Conservation (phyloP, 345 rosid genomes). For the Jatropha curcas region DNA sequence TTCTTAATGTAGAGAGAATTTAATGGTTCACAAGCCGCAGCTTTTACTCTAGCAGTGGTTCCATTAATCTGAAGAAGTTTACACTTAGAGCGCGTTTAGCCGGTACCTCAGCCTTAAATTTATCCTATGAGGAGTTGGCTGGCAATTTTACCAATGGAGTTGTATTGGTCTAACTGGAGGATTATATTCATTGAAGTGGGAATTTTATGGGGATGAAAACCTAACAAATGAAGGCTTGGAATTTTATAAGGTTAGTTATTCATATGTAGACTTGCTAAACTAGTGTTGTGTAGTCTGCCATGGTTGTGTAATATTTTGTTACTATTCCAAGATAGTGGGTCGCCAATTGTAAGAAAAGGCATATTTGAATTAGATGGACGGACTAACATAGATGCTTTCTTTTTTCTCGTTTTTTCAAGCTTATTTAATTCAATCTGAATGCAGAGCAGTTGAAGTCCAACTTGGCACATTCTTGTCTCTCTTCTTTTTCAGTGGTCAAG, state of each 20-base stretch:
- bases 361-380: not conserved
- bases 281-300: conserved; percentile 10
- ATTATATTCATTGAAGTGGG: not conserved
- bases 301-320: not conserved
- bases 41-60: not conserved
- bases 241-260: not conserved
- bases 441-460: no score
- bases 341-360: conserved; percentile 7
- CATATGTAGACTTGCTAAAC: not conserved
- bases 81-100: not conserved
- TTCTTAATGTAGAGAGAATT: not conserved
- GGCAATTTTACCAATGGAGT: not conserved
- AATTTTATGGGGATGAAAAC: not conserved
- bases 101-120: not conserved
- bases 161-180: not conserved
- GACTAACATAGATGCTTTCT: no score
- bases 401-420: no score
- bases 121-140: not conserved
- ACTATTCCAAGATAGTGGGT: conserved; percentile 8
- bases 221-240: not conserved
- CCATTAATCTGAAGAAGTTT: not conserved
- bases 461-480: no score
- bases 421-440: no score
- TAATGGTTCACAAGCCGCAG: not conserved
- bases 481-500: no score